Evolutionary conservation across 805 yeast species (phyloP).

Genomic region (Vanderwaltozyma polyspora): DNA sequence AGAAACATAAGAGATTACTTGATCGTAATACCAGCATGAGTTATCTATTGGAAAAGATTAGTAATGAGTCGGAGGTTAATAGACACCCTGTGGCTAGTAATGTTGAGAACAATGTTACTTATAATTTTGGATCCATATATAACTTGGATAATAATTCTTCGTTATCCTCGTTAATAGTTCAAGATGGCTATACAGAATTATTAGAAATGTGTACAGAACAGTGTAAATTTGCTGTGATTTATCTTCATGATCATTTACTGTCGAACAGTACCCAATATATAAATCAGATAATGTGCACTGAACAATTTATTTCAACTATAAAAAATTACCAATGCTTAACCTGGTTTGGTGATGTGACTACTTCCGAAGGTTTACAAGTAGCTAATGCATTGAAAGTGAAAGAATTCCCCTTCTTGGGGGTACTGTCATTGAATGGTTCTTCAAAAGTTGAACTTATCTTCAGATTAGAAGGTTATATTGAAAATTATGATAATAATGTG

Average conservation of each 20-base stretch:
- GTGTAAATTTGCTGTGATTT: slow-evolving; percentile 61
- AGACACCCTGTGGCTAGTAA: background rate
- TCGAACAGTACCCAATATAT: slow-evolving; percentile 46
- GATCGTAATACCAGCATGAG: slow-evolving; percentile 8
- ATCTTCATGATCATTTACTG: slow-evolving; percentile 62
- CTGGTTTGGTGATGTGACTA: slow-evolving; percentile 85
- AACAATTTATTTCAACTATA: slow-evolving; percentile 37
- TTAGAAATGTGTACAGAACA: slow-evolving; percentile 56
- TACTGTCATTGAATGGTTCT: slow-evolving; percentile 55
- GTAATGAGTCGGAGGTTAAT: slow-evolving; percentile 5
- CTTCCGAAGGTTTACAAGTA: slow-evolving; percentile 74
- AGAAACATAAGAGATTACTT: slow-evolving; percentile 6
- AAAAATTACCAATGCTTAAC: slow-evolving; percentile 43
- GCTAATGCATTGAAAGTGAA: slow-evolving; percentile 64
- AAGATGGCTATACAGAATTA: slow-evolving; percentile 75
- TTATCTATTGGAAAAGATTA: slow-evolving; percentile 10
- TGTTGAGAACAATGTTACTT: slow-evolving; percentile 4
- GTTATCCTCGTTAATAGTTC: slow-evolving; percentile 22
- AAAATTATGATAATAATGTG: slow-evolving; percentile 8
- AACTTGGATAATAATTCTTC: slow-evolving; percentile 13
- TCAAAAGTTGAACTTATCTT: slow-evolving; percentile 23
- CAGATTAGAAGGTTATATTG: slow-evolving; percentile 16
- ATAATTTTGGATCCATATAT: slow-evolving; percentile 22
- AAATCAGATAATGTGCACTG: slow-evolving; percentile 41
- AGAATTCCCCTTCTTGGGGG: slow-evolving; percentile 71